Base-by-base conservation (phyloP, 768 basidiomycete genomes). In the Pisolithus tinctorius region DNA sequence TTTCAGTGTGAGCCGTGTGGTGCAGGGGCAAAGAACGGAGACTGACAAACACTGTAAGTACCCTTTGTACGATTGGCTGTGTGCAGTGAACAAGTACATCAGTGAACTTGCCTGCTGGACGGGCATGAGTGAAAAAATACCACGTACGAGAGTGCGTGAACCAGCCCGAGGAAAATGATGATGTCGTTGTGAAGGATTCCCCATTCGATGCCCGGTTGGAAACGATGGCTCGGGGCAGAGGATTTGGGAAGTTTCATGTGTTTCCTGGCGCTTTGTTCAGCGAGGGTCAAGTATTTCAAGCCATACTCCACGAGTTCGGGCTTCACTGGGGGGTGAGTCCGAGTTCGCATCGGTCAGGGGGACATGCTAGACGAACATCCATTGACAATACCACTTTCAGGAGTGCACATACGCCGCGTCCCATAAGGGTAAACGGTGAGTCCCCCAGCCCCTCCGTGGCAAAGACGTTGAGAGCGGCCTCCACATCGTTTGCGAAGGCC, bases 331-430 rank as follows among this genome's bases (percentile, higher is more conserved):
- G 20, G 20, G 20, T 20, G 20, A 20, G 20, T 20, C 20, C 23
- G 25, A 30, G n/a, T 23, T n/a, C 6, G 40, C 7, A 5, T n/a
- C 13, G 7, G 17, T 17, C 40, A 41, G 4, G 40, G n/a, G 31
- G 16, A 16, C n/a, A 20, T 20, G 20, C 6, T n/a, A 44, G 37
- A 41, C 52, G 11, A 37, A 83, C 84, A 77, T 91, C 88, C 81
- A 89, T 81, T n/a, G 86, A 84, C 13, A 90, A 68, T 1, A 83
- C 86, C 0, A 86, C 89, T 64, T 88, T 83, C 41, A 90, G 69
- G 57, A 90, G 89, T 0, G 80, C 78, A 52, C 82, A 83, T 0
- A 84, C 81, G 14, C 87, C 88, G 0, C 80, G 69, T 1, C 88
- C 88, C 52, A 90, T 73, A 17, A 79, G 71, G 64, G 90, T 87